Evolutionary conservation across 305 asterid genomes (phyloP).

Genomic region (Rubia peregrina): DNA sequence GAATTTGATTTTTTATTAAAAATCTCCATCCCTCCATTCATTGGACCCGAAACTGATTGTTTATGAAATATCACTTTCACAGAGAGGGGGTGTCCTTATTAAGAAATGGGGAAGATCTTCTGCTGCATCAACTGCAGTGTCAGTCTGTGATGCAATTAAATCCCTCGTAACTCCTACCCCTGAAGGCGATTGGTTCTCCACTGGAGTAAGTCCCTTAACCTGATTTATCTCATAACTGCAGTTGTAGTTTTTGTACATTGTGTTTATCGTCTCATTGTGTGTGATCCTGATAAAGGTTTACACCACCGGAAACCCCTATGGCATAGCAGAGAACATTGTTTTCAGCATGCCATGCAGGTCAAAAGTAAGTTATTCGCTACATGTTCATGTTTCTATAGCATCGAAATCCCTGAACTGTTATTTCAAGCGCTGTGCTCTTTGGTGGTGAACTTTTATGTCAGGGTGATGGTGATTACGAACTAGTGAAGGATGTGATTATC

Average conservation of each 20-base stretch:
- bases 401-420: neutral
- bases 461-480: constrained; percentile 98
- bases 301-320: constrained; percentile 79
- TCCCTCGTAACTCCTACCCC: constrained; percentile 94
- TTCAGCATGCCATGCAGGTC: constrained; percentile 99
- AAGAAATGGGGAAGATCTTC: constrained; percentile 99
- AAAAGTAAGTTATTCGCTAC: constrained; percentile 36
- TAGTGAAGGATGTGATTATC: constrained; percentile 66
- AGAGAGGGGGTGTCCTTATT: constrained; percentile 97
- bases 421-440: neutral
- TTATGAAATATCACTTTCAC: constrained; percentile 20
- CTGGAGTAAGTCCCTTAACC: constrained; percentile 56
- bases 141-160: constrained; percentile 80
- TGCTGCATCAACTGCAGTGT: constrained; percentile 96
- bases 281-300: constrained; percentile 43
- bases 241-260: neutral
- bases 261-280: neutral
- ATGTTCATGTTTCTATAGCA: neutral
- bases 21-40: too few species aligned
- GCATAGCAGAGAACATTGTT: constrained; percentile 80
- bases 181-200: constrained; percentile 92
- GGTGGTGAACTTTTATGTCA: constrained; percentile 14
- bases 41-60: neutral
- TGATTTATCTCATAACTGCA: neutral
- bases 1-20: too few species aligned